Conservation (phyloP, 208 protist species). For the Leishmania arabica region DNA sequence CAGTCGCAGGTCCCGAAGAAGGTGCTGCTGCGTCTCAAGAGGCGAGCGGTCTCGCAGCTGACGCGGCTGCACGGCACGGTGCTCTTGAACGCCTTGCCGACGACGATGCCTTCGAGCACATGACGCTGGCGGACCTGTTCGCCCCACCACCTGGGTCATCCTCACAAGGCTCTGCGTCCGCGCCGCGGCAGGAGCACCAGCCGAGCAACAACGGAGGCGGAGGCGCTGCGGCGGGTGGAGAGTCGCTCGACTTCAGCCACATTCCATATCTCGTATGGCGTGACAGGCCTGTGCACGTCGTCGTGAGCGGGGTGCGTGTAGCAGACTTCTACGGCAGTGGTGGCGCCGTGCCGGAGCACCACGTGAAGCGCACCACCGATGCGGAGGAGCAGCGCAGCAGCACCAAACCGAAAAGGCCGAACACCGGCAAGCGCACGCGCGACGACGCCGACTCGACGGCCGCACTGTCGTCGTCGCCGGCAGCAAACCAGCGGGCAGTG, state of each 20-base stretch:
- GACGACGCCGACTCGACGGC: not conserved
- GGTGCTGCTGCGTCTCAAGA: not conserved
- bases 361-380: conserved; percentile 2
- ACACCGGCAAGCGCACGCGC: not conserved
- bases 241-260: conserved; percentile 30
- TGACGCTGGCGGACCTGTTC: conserved; percentile 45
- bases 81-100: not conserved
- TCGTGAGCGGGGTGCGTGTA: conserved; percentile 53
- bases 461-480: not conserved
- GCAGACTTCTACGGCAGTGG: conserved; percentile 63
- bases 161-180: not conserved
- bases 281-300: conserved; percentile 41
- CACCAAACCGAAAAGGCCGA: conserved; percentile 12
- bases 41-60: not conserved
- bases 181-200: not conserved
- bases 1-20: not conserved
- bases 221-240: not conserved
- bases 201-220: not conserved
- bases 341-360: conserved; percentile 53
- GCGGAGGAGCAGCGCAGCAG: conserved; percentile 9
- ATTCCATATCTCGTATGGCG: conserved; percentile 43
- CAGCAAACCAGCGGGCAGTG: not conserved
- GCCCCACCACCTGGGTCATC: not conserved
- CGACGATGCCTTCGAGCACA: conserved; percentile 7
- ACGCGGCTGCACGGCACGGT: not conserved